A percentile compares a stretch with the other conserved stretches of the same genome.
phyloP scores from a whole-genome alignment of 2,329 filamentous ascomycete species.

The Epichloe baconii region DNA sequence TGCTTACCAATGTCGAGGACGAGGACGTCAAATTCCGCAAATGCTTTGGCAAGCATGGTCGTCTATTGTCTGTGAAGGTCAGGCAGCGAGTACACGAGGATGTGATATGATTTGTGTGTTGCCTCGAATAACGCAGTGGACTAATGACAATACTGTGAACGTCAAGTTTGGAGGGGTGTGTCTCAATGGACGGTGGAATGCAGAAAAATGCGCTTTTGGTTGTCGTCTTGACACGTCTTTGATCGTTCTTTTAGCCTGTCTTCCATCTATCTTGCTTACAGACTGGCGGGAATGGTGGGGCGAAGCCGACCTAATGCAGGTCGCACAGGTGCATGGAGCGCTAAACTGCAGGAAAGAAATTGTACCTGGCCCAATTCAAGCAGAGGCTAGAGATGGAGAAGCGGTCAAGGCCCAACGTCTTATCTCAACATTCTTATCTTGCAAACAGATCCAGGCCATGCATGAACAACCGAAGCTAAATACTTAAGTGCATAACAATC shows the following conservation, averaged over 20 bases:
- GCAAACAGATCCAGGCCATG: background rate
- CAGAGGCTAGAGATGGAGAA: background rate
- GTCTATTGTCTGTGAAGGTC: background rate
- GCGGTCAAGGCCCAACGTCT: slow-evolving; percentile 5
- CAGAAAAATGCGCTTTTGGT: background rate
- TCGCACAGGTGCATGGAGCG: background rate
- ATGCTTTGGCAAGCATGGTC: slow-evolving; percentile 7
- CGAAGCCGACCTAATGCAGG: background rate
- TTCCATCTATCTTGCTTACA: too few relatives aligned
- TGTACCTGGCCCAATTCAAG: background rate
- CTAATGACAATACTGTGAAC: background rate
- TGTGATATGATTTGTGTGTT: too few relatives aligned
- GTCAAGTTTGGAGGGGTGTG: background rate
- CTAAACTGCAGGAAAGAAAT: background rate
- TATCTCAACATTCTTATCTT: background rate
- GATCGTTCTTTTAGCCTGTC: background rate
- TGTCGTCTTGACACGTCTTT: background rate
- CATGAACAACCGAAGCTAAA: background rate
- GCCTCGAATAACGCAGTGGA: too few relatives aligned
- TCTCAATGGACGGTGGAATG: background rate
- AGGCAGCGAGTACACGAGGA: too few relatives aligned
- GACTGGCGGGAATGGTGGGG: slow-evolving; percentile 1
- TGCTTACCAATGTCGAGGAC: slow-evolving; percentile 25
- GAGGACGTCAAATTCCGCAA: slow-evolving; percentile 19
- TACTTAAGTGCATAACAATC: background rate